These are phyloP conservation scores for Suhomyces terraborum DNA, from an alignment of 1,139 yeast species.

Conservation along the genomic window DNA sequence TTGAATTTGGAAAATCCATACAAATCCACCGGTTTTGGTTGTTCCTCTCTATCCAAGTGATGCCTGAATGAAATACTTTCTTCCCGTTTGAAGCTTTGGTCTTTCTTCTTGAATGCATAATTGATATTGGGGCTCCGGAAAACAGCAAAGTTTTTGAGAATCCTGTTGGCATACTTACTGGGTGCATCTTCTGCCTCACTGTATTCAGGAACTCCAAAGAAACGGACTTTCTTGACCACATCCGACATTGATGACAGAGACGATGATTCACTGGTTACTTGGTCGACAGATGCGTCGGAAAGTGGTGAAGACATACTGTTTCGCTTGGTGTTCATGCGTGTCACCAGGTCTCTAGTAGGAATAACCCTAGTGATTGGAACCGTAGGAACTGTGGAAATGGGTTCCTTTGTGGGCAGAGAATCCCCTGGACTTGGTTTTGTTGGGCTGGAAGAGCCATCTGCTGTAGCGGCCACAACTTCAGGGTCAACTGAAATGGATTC, in stretches of 20 bases:
- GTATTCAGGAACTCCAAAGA: slow-evolving; percentile 54
- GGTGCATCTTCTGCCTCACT: slow-evolving; percentile 60
- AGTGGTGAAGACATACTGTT: slow-evolving; percentile 28
- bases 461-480: slow-evolving; percentile 11
- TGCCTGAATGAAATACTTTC: slow-evolving; percentile 54
- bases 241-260: slow-evolving; percentile 16
- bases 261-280: slow-evolving; percentile 12
- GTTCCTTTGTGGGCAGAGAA: neutral
- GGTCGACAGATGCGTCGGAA: slow-evolving; percentile 8
- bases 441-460: neutral
- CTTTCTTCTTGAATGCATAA: slow-evolving; percentile 36
- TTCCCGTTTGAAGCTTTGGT: slow-evolving; percentile 49
- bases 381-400: neutral
- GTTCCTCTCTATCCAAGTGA: slow-evolving; percentile 24
- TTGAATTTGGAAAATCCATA: slow-evolving; percentile 17
- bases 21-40: slow-evolving; percentile 2
- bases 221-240: slow-evolving; percentile 47
- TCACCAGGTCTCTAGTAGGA: slow-evolving; percentile 34
- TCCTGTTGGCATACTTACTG: slow-evolving; percentile 46
- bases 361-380: slow-evolving; percentile 6
- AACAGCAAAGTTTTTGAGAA: slow-evolving; percentile 49
- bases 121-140: slow-evolving; percentile 31
- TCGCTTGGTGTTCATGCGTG: slow-evolving; percentile 35
- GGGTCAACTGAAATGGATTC: slow-evolving; percentile 14
- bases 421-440: neutral